Evolutionary conservation across 257 asterid genomes (phyloP).

Genomic region (Nicotiana otophora): DNA sequence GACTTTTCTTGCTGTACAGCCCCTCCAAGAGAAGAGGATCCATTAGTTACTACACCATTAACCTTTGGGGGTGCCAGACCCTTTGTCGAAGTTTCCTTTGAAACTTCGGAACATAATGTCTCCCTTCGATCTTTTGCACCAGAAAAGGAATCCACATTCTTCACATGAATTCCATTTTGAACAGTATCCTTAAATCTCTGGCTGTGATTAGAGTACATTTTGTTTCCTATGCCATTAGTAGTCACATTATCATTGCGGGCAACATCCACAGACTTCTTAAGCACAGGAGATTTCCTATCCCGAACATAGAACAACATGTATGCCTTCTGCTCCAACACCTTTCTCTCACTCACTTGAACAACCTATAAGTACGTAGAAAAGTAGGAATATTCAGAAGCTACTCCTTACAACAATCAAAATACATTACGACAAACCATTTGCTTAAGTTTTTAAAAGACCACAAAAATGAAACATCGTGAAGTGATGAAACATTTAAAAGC

Average conservation of each 20-base stretch:
- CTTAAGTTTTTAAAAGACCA: neutral
- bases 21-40: conserved; percentile 20
- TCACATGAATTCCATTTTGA: conserved; percentile 34
- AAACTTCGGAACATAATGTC: conserved; percentile 12
- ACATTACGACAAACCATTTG: neutral
- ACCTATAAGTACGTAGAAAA: conserved; percentile 43
- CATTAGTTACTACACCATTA: conserved; percentile 22
- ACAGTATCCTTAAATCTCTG: conserved; percentile 29
- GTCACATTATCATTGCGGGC: conserved; percentile 38
- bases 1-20: conserved; percentile 13
- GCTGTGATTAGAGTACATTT: conserved; percentile 31
- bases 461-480: neutral
- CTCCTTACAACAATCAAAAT: neutral
- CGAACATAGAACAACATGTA: conserved; percentile 93
- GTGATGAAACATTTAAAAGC: neutral
- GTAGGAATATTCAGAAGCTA: neutral
- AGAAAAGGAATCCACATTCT: conserved; percentile 20
- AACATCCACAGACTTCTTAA: conserved; percentile 42
- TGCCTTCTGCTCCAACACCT: conserved; percentile 89
- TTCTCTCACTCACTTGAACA: conserved; percentile 69
- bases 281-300: conserved; percentile 37
- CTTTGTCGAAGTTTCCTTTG: conserved; percentile 25
- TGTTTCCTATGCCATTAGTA: conserved; percentile 37
- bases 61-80: conserved; percentile 11
- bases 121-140: conserved; percentile 28